A percentile compares a stretch with the other conserved stretches of the same genome.
Evolutionary conservation across 805 yeast genomes (phyloP).

Genomic region (Kurtzmaniella fragi): DNA sequence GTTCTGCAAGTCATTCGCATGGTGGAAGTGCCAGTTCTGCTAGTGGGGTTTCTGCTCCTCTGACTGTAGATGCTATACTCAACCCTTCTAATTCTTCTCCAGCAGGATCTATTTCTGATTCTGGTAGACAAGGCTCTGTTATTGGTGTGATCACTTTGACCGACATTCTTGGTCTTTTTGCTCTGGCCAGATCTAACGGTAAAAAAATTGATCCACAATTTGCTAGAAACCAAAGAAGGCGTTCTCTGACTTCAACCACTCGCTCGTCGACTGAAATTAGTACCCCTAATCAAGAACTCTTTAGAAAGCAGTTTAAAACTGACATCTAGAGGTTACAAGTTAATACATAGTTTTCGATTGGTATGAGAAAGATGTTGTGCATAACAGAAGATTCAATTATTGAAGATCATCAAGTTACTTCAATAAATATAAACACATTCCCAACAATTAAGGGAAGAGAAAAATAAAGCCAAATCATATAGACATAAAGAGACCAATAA

Average conservation of each 20-base stretch:
- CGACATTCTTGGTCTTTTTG: conserved; percentile 79
- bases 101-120: conserved; percentile 12
- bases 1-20: not conserved
- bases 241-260: conserved; percentile 40
- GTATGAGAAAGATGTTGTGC: no score
- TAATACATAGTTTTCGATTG: no score
- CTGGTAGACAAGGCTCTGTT: conserved; percentile 69
- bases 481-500: no score
- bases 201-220: conserved; percentile 73
- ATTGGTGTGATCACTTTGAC: conserved; percentile 91
- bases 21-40: not conserved
- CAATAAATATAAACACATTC: no score
- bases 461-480: no score
- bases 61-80: conserved; percentile 19
- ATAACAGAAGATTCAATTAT: no score
- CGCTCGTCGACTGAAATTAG: conserved; percentile 7
- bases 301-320: not conserved
- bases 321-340: no score
- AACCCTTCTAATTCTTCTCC: conserved; percentile 14
- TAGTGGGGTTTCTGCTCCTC: conserved; percentile 7
- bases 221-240: conserved; percentile 86
- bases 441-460: no score
- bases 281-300: conserved; percentile 2
- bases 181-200: conserved; percentile 57
- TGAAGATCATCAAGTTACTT: no score